phyloP scores from a whole-genome alignment of 108 stramenopile species.

The Nitzschia sp. region DNA sequence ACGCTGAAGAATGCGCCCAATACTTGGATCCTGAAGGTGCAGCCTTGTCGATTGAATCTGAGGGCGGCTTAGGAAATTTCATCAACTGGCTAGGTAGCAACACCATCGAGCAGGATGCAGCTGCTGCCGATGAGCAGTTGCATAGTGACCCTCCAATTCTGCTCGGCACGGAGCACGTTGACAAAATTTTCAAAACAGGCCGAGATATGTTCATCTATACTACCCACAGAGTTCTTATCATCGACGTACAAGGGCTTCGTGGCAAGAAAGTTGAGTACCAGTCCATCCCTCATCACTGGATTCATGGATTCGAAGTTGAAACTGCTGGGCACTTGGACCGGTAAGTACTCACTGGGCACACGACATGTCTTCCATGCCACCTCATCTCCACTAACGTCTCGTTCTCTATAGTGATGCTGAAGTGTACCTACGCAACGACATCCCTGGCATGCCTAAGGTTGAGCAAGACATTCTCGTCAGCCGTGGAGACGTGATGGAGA shows the following conservation, averaged over 20 bases:
- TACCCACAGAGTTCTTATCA: slow-evolving; percentile 44
- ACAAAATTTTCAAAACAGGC: slow-evolving; percentile 51
- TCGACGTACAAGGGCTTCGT: slow-evolving; percentile 60
- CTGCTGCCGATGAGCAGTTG: slow-evolving; percentile 36
- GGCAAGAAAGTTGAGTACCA: slow-evolving; percentile 62
- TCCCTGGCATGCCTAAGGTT: slow-evolving; percentile 9
- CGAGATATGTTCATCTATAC: slow-evolving; percentile 57
- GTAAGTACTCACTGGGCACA: not conserved
- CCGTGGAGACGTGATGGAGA: slow-evolving; percentile 13
- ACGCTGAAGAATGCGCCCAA: slow-evolving; percentile 20
- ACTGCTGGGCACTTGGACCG: slow-evolving; percentile 49
- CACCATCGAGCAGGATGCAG: slow-evolving; percentile 48
- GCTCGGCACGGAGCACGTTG: slow-evolving; percentile 50
- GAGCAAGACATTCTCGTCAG: slow-evolving; percentile 27
- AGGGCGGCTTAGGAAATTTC: slow-evolving; percentile 5
- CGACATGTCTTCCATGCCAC: not conserved
- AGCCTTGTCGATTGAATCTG: not conserved
- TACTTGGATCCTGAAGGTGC: slow-evolving; percentile 41
- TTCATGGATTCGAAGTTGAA: slow-evolving; percentile 53
- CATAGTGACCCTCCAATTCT: slow-evolving; percentile 53
- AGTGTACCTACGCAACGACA: slow-evolving; percentile 17
- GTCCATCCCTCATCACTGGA: slow-evolving; percentile 43
- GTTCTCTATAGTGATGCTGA: slow-evolving; percentile 23
- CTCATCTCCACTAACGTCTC: not conserved
- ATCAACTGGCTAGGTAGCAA: slow-evolving; percentile 37